Base-by-base conservation (phyloP, 140 eudicot species). In the Cichorium intybus region DNA sequence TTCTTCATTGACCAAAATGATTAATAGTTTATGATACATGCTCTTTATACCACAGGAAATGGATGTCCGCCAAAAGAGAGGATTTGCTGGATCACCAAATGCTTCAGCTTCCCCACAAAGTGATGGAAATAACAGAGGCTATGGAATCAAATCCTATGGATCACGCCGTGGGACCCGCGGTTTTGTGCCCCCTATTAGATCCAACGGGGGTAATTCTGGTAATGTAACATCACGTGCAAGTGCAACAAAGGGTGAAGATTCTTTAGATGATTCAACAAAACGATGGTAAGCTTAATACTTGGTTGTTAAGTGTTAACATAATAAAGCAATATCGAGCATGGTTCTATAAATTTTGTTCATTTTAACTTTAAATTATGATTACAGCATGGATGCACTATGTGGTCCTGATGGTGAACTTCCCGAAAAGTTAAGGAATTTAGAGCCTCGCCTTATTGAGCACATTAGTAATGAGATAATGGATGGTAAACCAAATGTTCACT, bases 371-470 rank as follows among this genome's bases (percentile, higher is more conserved):
- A 37, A 10, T 37, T 68, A 53, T 62, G 62, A 27, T 21, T 68
- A 51, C 70, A 88, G 99, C 78, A 48, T 93, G 90, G 97, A 93
- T 27, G 34, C 78, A 83, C 71, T 93, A 59, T 80, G 95, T 82
- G 99, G 99, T 56, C 95, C 99, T 64, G 99, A 88, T 88, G 99
- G 97, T 37, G 95, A 88, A 71, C 81, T 93, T 77, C 99, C 99
- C 10, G 97, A 93, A 58, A 93, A 88, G 76, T 77, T 88, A 64
- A 75, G 85, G 77, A 92, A 92, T 78, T 39, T 93, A 76, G 97
- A 88, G 76, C 99, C 97, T 66, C 90, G 90, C 28, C 95, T 93
- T 46, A 84, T 93, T 70, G 97, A 93, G 67, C 95, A 88, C 70
- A 77, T 93, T 56, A 88, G 97, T 77, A 93, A 93, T 59, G 99